Base-by-base conservation (phyloP, 768 basidiomycete species). In the Pholiota conissans region DNA sequence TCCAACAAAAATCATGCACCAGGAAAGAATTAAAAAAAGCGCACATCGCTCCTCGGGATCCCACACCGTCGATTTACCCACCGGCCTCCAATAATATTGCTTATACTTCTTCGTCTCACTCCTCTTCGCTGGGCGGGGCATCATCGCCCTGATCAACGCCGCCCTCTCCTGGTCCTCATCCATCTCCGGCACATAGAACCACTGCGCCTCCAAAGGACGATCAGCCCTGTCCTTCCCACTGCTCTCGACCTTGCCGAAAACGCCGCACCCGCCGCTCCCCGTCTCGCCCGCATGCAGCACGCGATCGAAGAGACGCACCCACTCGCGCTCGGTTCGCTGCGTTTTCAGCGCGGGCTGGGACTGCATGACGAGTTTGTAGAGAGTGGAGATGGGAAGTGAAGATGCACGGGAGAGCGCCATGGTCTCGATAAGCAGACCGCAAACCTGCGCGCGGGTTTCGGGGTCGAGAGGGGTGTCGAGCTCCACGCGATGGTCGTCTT, bases 91-190 rank as follows among this genome's bases (percentile, higher is more conserved):
- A 72, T 92, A 93, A 73, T 93, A 93, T 69, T 90, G 87, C 70
- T 92, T 92, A 60, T 87, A 89, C 73, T 90, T 87, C 79, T 87
- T 91, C 69, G 89, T 92, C 71, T 84, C 88, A 47, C 74, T 85
- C 53, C 90, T 74, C 72, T 91, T 92, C 54, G 78, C 87, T 20
- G 85, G 81, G 13, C 87, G 82, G 1, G 88, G 88, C 88, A 90
- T 89, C 77, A 90, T 84, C 59, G 83, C 85, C 65, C 76, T 71
- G 55, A 91, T 81, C 58, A 90, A 70, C 62, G 75, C 69, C 28
- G 89, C 89, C n/a, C 89, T 78, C 56, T 90, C 89, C 62, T 76
- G 76, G 66, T 91, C 89, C 63, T 80, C 76, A 63, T 91, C 89
- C 66, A 76, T 68, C 65, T 90, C 89, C 0, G 89, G 85, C 5